Evolutionary conservation across 371 early-diverging fungal species (phyloP).

Genomic region (Mucor irregularis): DNA sequence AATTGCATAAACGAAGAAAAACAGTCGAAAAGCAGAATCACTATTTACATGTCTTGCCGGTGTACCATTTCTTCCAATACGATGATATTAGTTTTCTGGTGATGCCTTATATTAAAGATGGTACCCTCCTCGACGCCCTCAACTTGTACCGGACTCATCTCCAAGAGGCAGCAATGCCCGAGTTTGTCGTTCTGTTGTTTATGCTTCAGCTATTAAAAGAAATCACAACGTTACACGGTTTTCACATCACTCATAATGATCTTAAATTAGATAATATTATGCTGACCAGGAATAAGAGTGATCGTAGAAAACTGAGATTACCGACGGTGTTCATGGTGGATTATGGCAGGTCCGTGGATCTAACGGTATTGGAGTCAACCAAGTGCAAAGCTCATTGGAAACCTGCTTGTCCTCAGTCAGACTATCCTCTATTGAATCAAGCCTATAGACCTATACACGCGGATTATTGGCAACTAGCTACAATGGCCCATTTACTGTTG

Average conservation of each 20-base stretch:
- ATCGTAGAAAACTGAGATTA: not conserved
- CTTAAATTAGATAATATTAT: conserved; percentile 53
- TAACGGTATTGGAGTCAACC: conserved; percentile 13
- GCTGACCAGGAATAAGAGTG: conserved; percentile 6
- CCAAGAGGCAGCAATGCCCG: conserved; percentile 28
- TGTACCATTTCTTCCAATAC: conserved; percentile 19
- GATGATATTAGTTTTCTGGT: conserved; percentile 34
- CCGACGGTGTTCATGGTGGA: conserved; percentile 41
- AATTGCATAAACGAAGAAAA: conserved; percentile 13
- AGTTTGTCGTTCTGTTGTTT: conserved; percentile 36
- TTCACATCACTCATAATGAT: conserved; percentile 46
- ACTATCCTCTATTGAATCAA: conserved; percentile 11
- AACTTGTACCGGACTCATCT: conserved; percentile 24
- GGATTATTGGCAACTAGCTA: conserved; percentile 51
- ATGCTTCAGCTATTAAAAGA: conserved; percentile 25
- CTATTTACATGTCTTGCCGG: not conserved
- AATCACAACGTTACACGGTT: conserved; percentile 27
- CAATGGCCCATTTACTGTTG: conserved; percentile 34
- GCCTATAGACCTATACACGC: conserved; percentile 27
- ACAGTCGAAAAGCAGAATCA: not conserved
- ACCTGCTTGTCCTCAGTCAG: conserved; percentile 21
- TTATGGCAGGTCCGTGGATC: conserved; percentile 46
- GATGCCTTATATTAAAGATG: conserved; percentile 24
- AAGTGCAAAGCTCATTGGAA: conserved; percentile 36
- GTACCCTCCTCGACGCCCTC: conserved; percentile 37